These are phyloP conservation scores for Xylaria sp. DNA, from an alignment of 2,329 filamentous ascomycete genomes.

Conservation along the genomic window DNA sequence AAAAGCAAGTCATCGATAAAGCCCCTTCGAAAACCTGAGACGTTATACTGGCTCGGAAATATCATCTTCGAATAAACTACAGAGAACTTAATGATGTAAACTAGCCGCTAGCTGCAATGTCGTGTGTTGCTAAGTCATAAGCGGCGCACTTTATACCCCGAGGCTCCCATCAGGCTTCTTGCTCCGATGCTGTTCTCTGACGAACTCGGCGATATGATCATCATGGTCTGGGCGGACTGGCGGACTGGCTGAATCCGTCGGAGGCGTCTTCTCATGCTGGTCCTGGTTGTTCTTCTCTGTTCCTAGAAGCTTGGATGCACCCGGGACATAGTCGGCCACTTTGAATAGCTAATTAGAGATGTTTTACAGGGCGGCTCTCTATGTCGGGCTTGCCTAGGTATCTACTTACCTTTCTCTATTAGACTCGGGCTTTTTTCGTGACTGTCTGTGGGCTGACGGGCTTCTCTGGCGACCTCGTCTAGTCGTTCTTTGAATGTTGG, in stretches of 20 bases:
- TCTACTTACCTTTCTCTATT: conserved; percentile 56
- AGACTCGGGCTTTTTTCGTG: conserved; percentile 48
- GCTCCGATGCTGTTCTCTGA: conserved; percentile 64
- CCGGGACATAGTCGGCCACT: conserved; percentile 59
- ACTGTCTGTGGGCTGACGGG: conserved; percentile 44
- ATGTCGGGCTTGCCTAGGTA: neutral
- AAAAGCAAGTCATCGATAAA: neutral
- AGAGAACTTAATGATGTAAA: neutral
- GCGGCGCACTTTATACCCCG: neutral
- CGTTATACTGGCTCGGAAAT: neutral
- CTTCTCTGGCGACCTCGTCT: conserved; percentile 55
- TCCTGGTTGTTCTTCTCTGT: conserved; percentile 45
- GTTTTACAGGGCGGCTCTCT: neutral
- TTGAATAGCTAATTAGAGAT: neutral
- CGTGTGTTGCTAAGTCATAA: neutral
- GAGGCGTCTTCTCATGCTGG: conserved; percentile 29
- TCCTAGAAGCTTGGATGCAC: conserved; percentile 55
- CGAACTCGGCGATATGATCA: conserved; percentile 61
- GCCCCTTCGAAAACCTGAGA: neutral
- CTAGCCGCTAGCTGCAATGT: too few relatives aligned
- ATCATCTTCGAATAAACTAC: too few relatives aligned
- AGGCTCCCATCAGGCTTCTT: conserved; percentile 44
- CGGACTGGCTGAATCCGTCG: conserved; percentile 47
- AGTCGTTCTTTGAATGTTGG: conserved; percentile 57
- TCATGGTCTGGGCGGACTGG: conserved; percentile 60